Percentiles rank a stretch among this genome's conserved stretches.
These are phyloP conservation scores for Aspergillus ostianus DNA, from an alignment of 495 filamentous ascomycete species.

Conservation along the genomic window DNA sequence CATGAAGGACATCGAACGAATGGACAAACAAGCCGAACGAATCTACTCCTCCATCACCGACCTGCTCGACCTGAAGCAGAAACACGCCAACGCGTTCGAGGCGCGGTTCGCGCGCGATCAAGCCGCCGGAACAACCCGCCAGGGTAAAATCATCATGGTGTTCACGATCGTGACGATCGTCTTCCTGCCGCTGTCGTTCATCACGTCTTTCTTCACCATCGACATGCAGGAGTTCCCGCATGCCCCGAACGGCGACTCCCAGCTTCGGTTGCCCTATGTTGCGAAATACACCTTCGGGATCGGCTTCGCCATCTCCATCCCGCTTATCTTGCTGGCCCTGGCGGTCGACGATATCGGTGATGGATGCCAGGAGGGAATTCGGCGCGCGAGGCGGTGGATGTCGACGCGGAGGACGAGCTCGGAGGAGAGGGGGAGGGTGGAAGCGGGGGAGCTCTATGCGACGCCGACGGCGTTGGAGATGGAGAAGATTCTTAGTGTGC, in stretches of 20 bases:
- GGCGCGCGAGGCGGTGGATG: slow-evolving; percentile 29
- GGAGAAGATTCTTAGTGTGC: slow-evolving; percentile 32
- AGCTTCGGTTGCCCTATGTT: slow-evolving; percentile 55
- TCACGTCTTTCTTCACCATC: slow-evolving; percentile 66
- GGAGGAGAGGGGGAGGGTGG: neutral
- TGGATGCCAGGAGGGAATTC: slow-evolving; percentile 29
- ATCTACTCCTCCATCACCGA: slow-evolving; percentile 64
- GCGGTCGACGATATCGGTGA: slow-evolving; percentile 55
- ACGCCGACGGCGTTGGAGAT: slow-evolving; percentile 22
- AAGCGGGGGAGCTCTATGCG: neutral
- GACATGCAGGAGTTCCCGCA: slow-evolving; percentile 56
- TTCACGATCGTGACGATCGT: slow-evolving; percentile 73
- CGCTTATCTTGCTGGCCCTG: slow-evolving; percentile 58
- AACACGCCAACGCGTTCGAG: slow-evolving; percentile 70
- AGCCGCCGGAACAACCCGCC: slow-evolving; percentile 60
- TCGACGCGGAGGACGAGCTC: slow-evolving; percentile 12
- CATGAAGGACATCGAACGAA: slow-evolving; percentile 62
- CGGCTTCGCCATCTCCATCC: slow-evolving; percentile 64
- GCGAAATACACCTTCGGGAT: slow-evolving; percentile 65
- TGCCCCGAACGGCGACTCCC: slow-evolving; percentile 21
- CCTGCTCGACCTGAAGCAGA: slow-evolving; percentile 61
- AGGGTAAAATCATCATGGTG: slow-evolving; percentile 72
- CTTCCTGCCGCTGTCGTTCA: slow-evolving; percentile 67
- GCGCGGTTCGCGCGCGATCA: slow-evolving; percentile 68
- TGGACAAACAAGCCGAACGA: slow-evolving; percentile 66